A percentile compares a stretch with the other conserved stretches of the same genome.
Evolutionary conservation across 108 stramenopile species (phyloP).

Genomic region (Cyclostephanos invisitatus): DNA sequence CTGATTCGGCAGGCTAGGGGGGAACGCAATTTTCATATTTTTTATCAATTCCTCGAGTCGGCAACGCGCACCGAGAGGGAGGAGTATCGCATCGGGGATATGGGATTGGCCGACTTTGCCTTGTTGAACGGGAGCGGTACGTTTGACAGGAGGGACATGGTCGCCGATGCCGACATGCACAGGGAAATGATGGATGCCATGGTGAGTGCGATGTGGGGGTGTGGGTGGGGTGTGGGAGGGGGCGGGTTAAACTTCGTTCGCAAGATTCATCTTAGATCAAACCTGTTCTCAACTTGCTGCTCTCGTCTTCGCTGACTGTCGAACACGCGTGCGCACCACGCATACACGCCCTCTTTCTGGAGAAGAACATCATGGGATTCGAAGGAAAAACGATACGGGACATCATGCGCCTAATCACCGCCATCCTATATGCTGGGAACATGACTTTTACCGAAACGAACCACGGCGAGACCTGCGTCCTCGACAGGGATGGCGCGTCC

Average conservation of each 20-base stretch:
- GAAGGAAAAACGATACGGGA: constrained; percentile 44
- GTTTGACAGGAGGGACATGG: constrained; percentile 79
- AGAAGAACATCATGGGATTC: constrained; percentile 66
- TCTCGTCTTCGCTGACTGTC: constrained; percentile 29
- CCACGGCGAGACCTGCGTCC: constrained; percentile 46
- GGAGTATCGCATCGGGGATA: constrained; percentile 31
- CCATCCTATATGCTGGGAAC: constrained; percentile 74
- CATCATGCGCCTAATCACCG: constrained; percentile 58
- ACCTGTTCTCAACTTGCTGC: not conserved
- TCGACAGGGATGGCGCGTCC: constrained; percentile 50
- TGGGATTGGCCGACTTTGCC: constrained; percentile 63
- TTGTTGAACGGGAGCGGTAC: constrained; percentile 74
- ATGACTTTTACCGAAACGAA: constrained; percentile 59
- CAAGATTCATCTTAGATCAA: not conserved
- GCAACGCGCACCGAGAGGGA: constrained; percentile 45
- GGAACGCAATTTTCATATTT: constrained; percentile 93
- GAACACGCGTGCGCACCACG: not conserved
- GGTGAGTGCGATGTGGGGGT: constrained; percentile 24
- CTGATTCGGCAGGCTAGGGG: constrained; percentile 70
- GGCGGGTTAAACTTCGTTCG: too few species aligned
- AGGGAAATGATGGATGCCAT: constrained; percentile 65
- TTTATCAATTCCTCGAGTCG: constrained; percentile 78
- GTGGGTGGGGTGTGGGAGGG: not conserved
- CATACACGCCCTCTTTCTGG: not conserved
- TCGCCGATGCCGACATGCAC: constrained; percentile 69